Percentiles rank a stretch among this genome's conserved stretches.
Evolutionary conservation across 345 rosid species (phyloP).

Genomic region (Sisymbrium altissimum): DNA sequence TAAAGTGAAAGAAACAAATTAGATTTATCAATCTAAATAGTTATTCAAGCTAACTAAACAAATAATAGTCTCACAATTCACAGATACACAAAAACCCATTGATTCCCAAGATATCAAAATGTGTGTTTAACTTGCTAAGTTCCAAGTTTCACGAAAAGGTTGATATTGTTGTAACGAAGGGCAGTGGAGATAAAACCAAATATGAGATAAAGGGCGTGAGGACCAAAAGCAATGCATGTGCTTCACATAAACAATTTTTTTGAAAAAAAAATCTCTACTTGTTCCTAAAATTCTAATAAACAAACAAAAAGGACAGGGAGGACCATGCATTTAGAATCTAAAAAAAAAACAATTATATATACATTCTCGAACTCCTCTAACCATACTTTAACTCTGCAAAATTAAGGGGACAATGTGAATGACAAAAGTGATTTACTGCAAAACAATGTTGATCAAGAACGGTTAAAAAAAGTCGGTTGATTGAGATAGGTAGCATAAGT

Average conservation of each 20-base stretch:
- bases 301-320: not conserved
- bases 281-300: not conserved
- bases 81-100: not conserved
- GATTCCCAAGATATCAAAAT: not conserved
- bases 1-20: not conserved
- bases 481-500: too few relatives aligned
- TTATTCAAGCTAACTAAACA: not conserved
- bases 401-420: too few relatives aligned
- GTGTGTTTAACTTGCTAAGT: not conserved
- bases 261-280: not conserved
- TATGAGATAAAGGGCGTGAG: constrained; percentile 10
- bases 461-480: too few relatives aligned
- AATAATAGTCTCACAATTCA: not conserved
- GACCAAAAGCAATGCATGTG: constrained; percentile 17
- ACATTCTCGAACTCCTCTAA: not conserved
- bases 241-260: not conserved
- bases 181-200: not conserved
- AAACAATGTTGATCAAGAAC: too few relatives aligned
- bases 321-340: not conserved
- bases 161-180: constrained; percentile 1
- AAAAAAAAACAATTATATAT: not conserved
- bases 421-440: too few relatives aligned
- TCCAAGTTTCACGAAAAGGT: constrained; percentile 9
- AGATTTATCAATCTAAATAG: not conserved
- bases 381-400: not conserved